Base-by-base conservation (phyloP, 371 early-diverging fungal species). In the Mortierella sp. region DNA sequence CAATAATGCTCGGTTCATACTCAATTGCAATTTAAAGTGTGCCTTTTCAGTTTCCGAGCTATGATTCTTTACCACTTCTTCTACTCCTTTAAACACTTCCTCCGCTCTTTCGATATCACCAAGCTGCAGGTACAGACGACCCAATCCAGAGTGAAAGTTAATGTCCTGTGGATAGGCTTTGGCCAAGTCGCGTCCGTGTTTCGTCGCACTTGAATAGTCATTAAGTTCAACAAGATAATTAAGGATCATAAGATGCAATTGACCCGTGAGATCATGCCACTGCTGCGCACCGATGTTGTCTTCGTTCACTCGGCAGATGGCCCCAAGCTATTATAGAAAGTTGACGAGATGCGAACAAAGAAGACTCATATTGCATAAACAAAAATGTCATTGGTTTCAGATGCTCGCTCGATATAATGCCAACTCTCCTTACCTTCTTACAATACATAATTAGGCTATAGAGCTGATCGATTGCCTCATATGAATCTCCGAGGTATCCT, bases 101-200 rank as follows among this genome's bases (percentile, higher is more conserved):
- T 86, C 84, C 0, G 89, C 90, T 13, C 83, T 73, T 13, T 72
- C 71, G 0, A 88, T 41, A 73, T 89, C 88, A 3, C 90, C 90
- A 67, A 89, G 75, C 70, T 91, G 92, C n/a, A 91, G 66, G 45
- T 90, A 88, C 19, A 91, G 62, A 62, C 89, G 76, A 2, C 88
- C 90, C 11, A 90, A 69, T n/a, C 86, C 84, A 1, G 89, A 88
- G 19, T 88, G 63, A 16, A 89, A 69, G 66, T 90, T 88, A 16
- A 87, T 52, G 43, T 89, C 83, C 15, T 67, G 63, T 1, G 76
- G 67, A 60, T 76, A 82, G n/a, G 62, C 65, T 50, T 16, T 65
- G 9, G 76, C 76, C 63, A 82, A 53, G 7, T 76, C 76, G 8
- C 76, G 82, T 32, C 76, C 82, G 50, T 82, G 72, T 48, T 50